Evolutionary conservation across 169 alveolate genomes (phyloP).

Genomic region (Cryptosporidium xiaoi): DNA sequence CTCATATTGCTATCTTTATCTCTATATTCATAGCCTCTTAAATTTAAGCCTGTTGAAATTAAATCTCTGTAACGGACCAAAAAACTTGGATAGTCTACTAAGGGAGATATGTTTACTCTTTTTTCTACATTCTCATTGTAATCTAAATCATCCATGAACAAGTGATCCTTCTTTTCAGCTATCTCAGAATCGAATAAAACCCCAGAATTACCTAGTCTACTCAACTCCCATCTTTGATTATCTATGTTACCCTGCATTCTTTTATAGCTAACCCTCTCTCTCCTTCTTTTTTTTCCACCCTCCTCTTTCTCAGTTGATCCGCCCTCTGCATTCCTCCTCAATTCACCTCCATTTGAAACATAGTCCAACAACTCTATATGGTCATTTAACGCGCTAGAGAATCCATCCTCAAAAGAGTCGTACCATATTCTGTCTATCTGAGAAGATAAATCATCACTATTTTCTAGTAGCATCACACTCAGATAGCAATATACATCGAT

Average conservation of each 20-base stretch:
- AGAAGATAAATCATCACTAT: neutral
- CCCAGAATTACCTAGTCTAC: conserved; percentile 94
- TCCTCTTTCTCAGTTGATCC: neutral
- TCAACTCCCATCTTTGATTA: conserved; percentile 96
- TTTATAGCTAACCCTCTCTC: conserved; percentile 67
- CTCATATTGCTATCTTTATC: conserved; percentile 32
- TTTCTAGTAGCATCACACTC: neutral
- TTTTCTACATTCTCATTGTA: conserved; percentile 89
- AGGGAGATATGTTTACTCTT: conserved; percentile 91
- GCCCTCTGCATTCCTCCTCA: neutral
- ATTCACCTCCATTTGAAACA: neutral
- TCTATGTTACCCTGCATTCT: conserved; percentile 91
- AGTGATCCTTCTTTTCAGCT: conserved; percentile 79
- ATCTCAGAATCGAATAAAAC: conserved; percentile 75
- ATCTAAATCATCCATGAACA: conserved; percentile 81
- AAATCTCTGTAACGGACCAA: conserved; percentile 78
- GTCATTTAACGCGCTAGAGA: conserved; percentile 8
- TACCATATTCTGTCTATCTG: conserved; percentile 54
- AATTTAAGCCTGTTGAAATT: conserved; percentile 76
- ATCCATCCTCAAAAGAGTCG: conserved; percentile 44
- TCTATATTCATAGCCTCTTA: conserved; percentile 11
- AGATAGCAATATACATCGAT: neutral
- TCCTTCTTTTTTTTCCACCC: neutral
- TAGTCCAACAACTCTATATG: conserved; percentile 1
- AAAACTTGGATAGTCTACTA: conserved; percentile 94